phyloP scores from a whole-genome alignment of 2,329 filamentous ascomycete genomes.

The Beauveria medogensis region DNA sequence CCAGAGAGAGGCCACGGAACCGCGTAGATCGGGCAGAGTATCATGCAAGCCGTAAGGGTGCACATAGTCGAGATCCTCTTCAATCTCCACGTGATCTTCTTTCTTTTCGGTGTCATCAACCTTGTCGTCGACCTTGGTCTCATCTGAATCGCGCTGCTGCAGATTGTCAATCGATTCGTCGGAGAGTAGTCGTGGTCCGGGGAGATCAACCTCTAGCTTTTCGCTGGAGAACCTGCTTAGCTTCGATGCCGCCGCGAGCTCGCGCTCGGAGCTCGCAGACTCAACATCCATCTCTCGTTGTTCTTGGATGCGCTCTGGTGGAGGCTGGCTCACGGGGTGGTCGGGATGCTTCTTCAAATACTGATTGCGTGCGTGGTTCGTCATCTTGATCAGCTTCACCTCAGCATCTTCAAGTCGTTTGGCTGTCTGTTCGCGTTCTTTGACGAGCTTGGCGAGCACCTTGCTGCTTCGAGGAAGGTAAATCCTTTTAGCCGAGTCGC shows the following conservation, averaged over 20 bases:
- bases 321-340: slow-evolving; percentile 3
- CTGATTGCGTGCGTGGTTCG: slow-evolving; percentile 65
- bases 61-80: slow-evolving; percentile 25
- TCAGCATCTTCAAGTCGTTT: slow-evolving; percentile 81
- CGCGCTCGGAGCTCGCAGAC: neutral
- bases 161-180: slow-evolving; percentile 3
- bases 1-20: slow-evolving; percentile 62
- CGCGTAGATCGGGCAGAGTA: slow-evolving; percentile 31
- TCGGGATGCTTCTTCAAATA: slow-evolving; percentile 11
- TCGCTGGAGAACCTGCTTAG: neutral
- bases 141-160: slow-evolving; percentile 3
- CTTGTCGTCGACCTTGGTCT: slow-evolving; percentile 12
- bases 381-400: slow-evolving; percentile 72
- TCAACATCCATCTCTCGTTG: neutral
- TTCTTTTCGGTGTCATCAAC: slow-evolving; percentile 14
- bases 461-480: slow-evolving; percentile 77
- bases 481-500: slow-evolving; percentile 69
- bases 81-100: slow-evolving; percentile 1
- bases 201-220: slow-evolving; percentile 4
- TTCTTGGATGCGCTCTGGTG: neutral
- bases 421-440: slow-evolving; percentile 71
- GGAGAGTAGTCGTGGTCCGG: slow-evolving; percentile 5
- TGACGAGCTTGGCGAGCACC: slow-evolving; percentile 71
- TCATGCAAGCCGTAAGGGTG: slow-evolving; percentile 29
- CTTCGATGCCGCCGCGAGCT: neutral